phyloP scores from a whole-genome alignment of 441 rosid genomes.

The Croton setiger region DNA sequence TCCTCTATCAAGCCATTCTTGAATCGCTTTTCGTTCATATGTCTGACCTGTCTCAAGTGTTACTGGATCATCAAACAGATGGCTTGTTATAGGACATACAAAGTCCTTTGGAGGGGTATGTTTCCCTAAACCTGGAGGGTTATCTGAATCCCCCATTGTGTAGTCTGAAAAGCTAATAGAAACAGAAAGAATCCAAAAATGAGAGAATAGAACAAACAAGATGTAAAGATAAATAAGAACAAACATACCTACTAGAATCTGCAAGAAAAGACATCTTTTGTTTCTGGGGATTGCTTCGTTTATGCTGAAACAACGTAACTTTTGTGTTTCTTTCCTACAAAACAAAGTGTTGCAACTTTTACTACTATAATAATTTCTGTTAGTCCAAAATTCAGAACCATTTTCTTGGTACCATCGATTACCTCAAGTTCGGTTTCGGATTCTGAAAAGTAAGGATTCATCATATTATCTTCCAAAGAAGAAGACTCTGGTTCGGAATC shows the following conservation, averaged over 20 bases:
- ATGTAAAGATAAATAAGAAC: conserved; percentile 17
- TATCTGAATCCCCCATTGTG: conserved; percentile 46
- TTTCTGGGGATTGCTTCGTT: conserved; percentile 25
- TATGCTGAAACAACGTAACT: conserved; percentile 33
- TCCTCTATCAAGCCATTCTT: conserved; percentile 72
- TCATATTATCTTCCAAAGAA: conserved; percentile 24
- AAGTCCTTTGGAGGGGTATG: conserved; percentile 65
- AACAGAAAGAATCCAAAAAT: conserved; percentile 27
- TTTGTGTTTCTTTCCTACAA: conserved; percentile 43
- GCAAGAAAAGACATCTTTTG: conserved; percentile 35
- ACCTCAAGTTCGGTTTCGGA: conserved; percentile 47
- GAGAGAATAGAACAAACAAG: conserved; percentile 21
- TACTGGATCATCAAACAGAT: conserved; percentile 61
- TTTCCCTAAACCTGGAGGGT: conserved; percentile 39
- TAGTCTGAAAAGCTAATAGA: conserved; percentile 32
- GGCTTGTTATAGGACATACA: conserved; percentile 70
- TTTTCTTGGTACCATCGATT: conserved; percentile 31
- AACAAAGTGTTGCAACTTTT: conserved; percentile 26
- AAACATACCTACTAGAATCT: conserved; percentile 41
- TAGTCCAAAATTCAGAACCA: conserved; percentile 22
- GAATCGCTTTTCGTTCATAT: conserved; percentile 63
- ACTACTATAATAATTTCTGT: conserved; percentile 27
- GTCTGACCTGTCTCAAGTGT: conserved; percentile 88
- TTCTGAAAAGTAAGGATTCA: conserved; percentile 29
- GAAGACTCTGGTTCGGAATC: conserved; percentile 37